Evolutionary conservation across 2,329 filamentous ascomycete genomes (phyloP), one percentile per base, ranked within the genome.

Genomic region (Xenoacremonium recifei): DNA sequence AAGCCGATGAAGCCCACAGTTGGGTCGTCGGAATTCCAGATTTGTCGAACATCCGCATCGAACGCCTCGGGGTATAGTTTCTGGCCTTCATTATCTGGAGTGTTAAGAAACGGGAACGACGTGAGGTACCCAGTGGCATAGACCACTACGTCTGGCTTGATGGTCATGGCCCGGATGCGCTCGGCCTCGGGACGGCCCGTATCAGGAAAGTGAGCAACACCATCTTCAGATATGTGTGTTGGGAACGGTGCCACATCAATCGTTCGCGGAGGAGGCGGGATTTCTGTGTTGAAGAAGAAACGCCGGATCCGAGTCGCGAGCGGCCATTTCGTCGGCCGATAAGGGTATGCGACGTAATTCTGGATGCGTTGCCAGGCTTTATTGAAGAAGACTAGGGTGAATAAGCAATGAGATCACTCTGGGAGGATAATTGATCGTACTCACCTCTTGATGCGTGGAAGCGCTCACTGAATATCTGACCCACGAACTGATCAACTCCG

Each of bases 11-110:
- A 74, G 2, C 61, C 69, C 3, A 73, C 45, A 0, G 60, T 62
- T 2, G 67, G 60, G 19, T 71, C 64, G 4, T 59, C 53, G 0
- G 52, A 45, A 13, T 53, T 60, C 60, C 79, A 80, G 25, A 83
- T 66, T 4, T 69, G 63, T 10, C 76, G 71, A 6, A 81, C 72
- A 47, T 73, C 68, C 4, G 69, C 62, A 30, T 75, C 69, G 32
- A 70, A 61, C 4, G 72, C 71, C 10, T 64, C 65, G 1, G 73
- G 68, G 37, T 70, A 71, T 0, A 44, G 38, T 1, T 53, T 40
- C 10, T 40, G 41, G 5, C 65, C 64, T 11, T 21, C 32, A 12
- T 39, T 31, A 4, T 30, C 17, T 11, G 12, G 5, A 16, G 29
- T 29, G 5, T 54, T 37, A 2, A 72, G 53, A 49, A 72, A 73